phyloP scores from a whole-genome alignment of 352 stramenopile species.

The Phytopythium mirpurense region DNA sequence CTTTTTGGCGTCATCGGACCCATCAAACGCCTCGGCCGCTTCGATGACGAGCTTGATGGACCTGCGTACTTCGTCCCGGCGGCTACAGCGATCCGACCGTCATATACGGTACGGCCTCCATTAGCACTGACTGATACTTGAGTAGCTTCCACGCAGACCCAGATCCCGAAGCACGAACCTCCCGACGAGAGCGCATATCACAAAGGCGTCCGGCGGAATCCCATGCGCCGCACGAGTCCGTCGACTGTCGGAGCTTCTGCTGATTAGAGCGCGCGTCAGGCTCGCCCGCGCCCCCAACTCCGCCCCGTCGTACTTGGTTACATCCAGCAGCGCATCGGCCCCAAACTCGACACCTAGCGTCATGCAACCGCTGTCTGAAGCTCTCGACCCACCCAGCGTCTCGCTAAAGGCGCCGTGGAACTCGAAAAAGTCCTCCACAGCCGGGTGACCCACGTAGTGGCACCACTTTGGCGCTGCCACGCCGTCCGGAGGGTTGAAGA shows the following conservation, averaged over 20 bases:
- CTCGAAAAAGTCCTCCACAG: constrained; percentile 67
- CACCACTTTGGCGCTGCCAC: constrained; percentile 23
- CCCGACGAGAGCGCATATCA: constrained; percentile 61
- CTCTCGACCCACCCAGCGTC: too few species aligned
- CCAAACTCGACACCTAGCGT: neutral
- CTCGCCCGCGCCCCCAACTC: constrained; percentile 10
- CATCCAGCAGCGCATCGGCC: constrained; percentile 24
- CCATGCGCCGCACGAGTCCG: constrained; percentile 13
- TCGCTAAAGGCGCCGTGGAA: constrained; percentile 24
- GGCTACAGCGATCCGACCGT: constrained; percentile 33
- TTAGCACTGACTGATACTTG: too few species aligned
- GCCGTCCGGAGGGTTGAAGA: constrained; percentile 23
- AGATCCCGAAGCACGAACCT: too few species aligned
- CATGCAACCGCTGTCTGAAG: too few species aligned
- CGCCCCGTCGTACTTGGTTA: constrained; percentile 11
- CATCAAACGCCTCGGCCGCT: constrained; percentile 32
- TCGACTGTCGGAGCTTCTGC: constrained; percentile 7
- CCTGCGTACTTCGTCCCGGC: constrained; percentile 51
- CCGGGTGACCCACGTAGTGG: constrained; percentile 62
- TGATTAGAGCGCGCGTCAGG: constrained; percentile 19
- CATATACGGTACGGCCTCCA: too few species aligned
- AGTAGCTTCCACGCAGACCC: too few species aligned
- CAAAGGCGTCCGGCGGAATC: constrained; percentile 29
- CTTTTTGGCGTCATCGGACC: neutral
- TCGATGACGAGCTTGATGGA: constrained; percentile 33